Base-by-base conservation (phyloP, 352 stramenopile species). In the Globisporangium irregulare region DNA sequence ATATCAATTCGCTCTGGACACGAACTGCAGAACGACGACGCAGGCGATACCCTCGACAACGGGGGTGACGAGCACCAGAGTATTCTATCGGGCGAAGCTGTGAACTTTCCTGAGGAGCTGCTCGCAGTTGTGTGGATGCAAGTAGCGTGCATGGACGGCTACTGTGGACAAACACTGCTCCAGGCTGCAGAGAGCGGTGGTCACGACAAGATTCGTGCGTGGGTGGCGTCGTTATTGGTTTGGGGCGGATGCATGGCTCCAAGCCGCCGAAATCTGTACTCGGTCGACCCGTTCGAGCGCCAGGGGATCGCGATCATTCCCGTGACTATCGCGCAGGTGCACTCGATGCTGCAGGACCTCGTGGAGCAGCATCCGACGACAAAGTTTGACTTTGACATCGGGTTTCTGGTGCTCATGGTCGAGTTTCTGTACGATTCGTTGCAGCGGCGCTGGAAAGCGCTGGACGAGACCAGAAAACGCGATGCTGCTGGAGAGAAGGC, bases 41-140 rank as follows among this genome's bases (percentile, higher is more conserved):
- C 62, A 54, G 43, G 56, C 36, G 41, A 61, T 51, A 36, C 38
- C 9, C 22, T 62, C 34, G 59, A 53, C 12, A 41, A 15, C 22
- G 48, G 29, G 1, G 25, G 36, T 15, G 46, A 34, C 56, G 69
- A 71, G 36, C 59, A 61, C 41, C 63, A 50, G 59, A 59, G 48
- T 22, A 72, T 67, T 58, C 72, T 74, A 58, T 71, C 65, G 1
- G 29, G 36, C 1, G 67, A 76, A 29, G 66, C 75, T 4, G 55
- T 77, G 18, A 66, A 68, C 2, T 92, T 94, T 29, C 77, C 86
- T 0, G 76, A 89, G 60, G 84, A 94, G 62, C 59, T 94, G 6
- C 62, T 96, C 18, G 81, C 86, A 0, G 75, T 91, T n/a, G 66
- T 93, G 24, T 96, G 88, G 88, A 96, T 93, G 82, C 77, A 90